Percentiles rank a stretch among this genome's conserved stretches.
Evolutionary conservation across 2,329 filamentous ascomycete genomes (phyloP).

Genomic region (Metarhizium rileyi): DNA sequence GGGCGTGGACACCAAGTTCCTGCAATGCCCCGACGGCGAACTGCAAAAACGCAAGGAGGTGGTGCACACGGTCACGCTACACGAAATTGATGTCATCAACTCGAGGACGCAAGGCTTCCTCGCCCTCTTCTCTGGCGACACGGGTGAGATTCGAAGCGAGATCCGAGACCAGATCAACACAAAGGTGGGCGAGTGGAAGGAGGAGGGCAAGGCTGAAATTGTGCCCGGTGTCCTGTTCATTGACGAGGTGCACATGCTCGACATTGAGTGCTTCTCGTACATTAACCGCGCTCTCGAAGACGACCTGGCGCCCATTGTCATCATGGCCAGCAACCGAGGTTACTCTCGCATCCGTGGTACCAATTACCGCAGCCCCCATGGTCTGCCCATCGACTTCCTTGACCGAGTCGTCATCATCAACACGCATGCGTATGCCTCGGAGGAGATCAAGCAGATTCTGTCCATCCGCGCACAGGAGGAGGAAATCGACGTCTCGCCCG

Average conservation of each 20-base stretch:
- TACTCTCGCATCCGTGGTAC: conserved; percentile 88
- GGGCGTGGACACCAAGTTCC: conserved; percentile 96
- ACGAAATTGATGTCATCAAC: conserved; percentile 99
- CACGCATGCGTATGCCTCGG: conserved; percentile 71
- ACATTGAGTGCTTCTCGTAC: conserved; percentile 98
- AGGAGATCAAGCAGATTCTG: conserved; percentile 88
- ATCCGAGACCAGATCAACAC: conserved; percentile 98
- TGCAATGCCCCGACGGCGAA: conserved; percentile 95
- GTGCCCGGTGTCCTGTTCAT: conserved; percentile 97
- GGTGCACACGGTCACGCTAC: conserved; percentile 89
- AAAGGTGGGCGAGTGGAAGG: conserved; percentile 98
- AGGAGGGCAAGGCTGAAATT: conserved; percentile 97
- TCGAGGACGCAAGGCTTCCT: conserved; percentile 97
- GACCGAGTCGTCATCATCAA: conserved; percentile 95
- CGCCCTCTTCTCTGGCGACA: conserved; percentile 94
- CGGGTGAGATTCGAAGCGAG: conserved; percentile 93
- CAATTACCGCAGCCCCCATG: conserved; percentile 86
- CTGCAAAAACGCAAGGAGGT: conserved; percentile 95
- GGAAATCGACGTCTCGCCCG: conserved; percentile 82
- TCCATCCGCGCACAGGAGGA: conserved; percentile 91
- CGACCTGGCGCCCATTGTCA: conserved; percentile 90
- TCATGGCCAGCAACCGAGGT: conserved; percentile 97
- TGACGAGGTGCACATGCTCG: conserved; percentile 98
- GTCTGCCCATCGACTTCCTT: conserved; percentile 88
- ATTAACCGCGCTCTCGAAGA: conserved; percentile 95